phyloP scores from a whole-genome alignment of 2,329 filamentous ascomycete species.

The Thelonectria discophora region DNA sequence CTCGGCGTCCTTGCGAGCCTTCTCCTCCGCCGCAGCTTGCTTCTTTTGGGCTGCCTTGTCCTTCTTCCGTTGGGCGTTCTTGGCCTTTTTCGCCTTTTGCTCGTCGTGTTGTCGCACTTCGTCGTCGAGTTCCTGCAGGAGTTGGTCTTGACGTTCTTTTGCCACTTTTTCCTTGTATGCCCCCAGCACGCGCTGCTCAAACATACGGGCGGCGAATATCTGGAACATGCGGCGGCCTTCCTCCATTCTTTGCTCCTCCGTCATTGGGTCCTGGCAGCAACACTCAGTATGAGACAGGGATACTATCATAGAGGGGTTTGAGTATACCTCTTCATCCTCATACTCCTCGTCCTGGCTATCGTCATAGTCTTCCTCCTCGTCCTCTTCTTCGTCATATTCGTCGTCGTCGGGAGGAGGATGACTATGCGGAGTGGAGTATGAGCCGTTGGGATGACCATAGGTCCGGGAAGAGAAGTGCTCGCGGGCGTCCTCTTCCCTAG shows the following conservation, averaged over 20 bases:
- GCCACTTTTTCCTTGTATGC: constrained; percentile 99
- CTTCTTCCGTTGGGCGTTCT: constrained; percentile 94
- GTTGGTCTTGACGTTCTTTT: constrained; percentile 86
- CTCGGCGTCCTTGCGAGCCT: constrained; percentile 85
- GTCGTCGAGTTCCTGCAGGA: constrained; percentile 90
- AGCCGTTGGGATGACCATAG: constrained; percentile 69
- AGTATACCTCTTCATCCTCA: constrained; percentile 81
- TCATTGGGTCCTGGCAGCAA: constrained; percentile 85
- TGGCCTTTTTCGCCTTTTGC: constrained; percentile 90
- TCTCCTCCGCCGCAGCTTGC: constrained; percentile 88
- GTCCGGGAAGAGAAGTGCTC: constrained; percentile 69
- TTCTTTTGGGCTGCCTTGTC: constrained; percentile 92
- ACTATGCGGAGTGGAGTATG: constrained; percentile 68
- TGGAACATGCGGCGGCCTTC: constrained; percentile 99
- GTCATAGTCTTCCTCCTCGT: constrained; percentile 68
- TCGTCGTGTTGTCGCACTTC: constrained; percentile 80
- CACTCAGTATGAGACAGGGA: constrained; percentile 54
- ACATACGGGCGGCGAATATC: constrained; percentile 99
- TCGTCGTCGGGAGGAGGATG: constrained; percentile 82
- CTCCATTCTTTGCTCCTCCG: constrained; percentile 98
- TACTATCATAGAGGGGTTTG: constrained; percentile 51
- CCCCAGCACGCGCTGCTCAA: constrained; percentile 94
- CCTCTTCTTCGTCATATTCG: constrained; percentile 75
- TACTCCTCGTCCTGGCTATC: constrained; percentile 72
- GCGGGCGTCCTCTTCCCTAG: constrained; percentile 86